These are phyloP conservation scores for Fusarium globosum DNA, from an alignment of 2,329 filamentous ascomycete genomes.

Conservation along the genomic window DNA sequence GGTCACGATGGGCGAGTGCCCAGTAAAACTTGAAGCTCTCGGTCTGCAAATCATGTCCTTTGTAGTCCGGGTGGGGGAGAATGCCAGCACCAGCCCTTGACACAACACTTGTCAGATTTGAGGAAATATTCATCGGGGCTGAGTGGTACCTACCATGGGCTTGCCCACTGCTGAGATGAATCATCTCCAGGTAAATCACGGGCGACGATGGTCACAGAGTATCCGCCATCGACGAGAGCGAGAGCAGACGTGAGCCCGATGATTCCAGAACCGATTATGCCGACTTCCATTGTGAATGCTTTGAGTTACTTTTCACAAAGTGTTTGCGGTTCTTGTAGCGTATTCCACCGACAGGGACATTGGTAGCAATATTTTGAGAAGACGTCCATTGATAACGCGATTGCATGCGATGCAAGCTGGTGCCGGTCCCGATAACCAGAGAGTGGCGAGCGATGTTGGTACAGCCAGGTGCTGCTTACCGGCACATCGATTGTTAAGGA, in stretches of 20 bases:
- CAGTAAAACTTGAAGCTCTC: neutral
- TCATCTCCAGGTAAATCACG: neutral
- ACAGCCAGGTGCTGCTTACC: neutral
- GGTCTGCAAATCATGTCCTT: neutral
- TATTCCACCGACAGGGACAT: neutral
- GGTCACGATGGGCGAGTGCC: neutral
- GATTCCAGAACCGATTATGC: neutral
- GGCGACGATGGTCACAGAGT: neutral
- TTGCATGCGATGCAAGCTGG: neutral
- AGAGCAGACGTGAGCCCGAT: neutral
- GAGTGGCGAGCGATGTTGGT: neutral
- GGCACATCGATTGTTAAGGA: neutral
- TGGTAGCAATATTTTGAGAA: neutral
- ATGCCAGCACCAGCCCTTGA: neutral
- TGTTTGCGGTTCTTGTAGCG: accelerated
- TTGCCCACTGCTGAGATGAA: neutral
- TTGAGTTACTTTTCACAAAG: accelerated
- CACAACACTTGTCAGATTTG: neutral
- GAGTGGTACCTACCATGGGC: neutral
- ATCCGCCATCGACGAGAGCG: neutral
- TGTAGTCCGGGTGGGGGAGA: neutral
- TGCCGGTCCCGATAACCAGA: neutral
- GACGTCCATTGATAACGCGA: neutral
- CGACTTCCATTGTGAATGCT: neutral
- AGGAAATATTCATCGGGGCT: neutral